phyloP scores from a whole-genome alignment of 257 asterid species.

The Ajuga chamaepitys region DNA sequence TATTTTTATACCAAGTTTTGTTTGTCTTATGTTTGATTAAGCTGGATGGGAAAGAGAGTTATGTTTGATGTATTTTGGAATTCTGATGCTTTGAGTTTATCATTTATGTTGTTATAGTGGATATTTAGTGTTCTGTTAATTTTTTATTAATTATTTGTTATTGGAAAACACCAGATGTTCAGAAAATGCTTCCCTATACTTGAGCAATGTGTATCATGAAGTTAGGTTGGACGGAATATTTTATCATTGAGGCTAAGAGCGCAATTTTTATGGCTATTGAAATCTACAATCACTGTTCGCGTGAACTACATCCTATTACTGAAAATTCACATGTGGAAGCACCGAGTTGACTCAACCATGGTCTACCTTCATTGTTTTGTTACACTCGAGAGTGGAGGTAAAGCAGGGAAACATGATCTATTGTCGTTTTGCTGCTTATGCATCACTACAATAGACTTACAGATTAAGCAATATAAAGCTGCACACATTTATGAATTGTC shows the following conservation, averaged over 20 bases:
- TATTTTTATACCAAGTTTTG: no score
- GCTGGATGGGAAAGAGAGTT: conserved; percentile 5
- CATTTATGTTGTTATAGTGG: background rate
- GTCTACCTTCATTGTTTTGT: background rate
- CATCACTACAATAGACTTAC: background rate
- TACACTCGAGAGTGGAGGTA: background rate
- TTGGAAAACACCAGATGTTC: no score
- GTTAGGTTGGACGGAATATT: background rate
- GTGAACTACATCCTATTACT: no score
- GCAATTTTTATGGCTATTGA: background rate
- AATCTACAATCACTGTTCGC: background rate
- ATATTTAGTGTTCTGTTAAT: no score
- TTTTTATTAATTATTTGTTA: no score
- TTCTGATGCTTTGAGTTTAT: background rate
- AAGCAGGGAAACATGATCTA: background rate
- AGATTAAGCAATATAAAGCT: background rate
- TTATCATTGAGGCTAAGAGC: background rate
- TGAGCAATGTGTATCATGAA: background rate
- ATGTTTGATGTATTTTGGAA: conserved; percentile 9
- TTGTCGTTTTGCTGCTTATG: background rate
- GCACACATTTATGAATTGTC: no score
- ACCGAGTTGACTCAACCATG: background rate
- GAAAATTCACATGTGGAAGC: no score
- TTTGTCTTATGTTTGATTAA: no score
- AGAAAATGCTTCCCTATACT: background rate